These are phyloP conservation scores for Boletus reticuloceps DNA, from an alignment of 768 basidiomycete species.

Conservation along the genomic window DNA sequence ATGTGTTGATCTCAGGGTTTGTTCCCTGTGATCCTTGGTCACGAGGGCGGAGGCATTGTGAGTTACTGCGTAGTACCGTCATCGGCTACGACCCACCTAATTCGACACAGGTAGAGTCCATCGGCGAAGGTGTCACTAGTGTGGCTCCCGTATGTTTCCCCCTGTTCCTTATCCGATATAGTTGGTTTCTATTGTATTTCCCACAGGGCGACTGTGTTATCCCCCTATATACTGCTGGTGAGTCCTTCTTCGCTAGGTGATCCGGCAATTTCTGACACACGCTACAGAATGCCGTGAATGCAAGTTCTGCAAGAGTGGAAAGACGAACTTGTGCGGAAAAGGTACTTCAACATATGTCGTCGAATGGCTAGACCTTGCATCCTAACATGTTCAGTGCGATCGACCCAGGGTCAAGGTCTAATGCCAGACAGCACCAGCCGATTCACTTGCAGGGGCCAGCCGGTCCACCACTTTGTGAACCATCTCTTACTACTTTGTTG, in stretches of 20 bases:
- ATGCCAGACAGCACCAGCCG: conserved; percentile 91
- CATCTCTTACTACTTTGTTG: background rate
- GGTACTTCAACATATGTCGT: conserved; percentile 41
- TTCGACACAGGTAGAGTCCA: conserved; percentile 81
- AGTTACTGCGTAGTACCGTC: conserved; percentile 28
- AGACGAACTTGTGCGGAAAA: conserved; percentile 98
- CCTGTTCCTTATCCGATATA: background rate
- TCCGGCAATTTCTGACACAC: background rate
- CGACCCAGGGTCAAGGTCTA: conserved; percentile 89
- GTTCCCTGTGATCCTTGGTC: conserved; percentile 92
- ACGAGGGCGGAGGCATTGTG: conserved; percentile 91
- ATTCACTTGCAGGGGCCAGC: conserved; percentile 86
- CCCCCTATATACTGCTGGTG: conserved; percentile 93
- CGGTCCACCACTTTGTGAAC: conserved; percentile 88
- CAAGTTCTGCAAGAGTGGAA: conserved; percentile 98
- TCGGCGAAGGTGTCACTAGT: conserved; percentile 91
- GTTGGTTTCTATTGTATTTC: background rate
- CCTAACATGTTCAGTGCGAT: conserved; percentile 56
- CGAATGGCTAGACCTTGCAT: background rate
- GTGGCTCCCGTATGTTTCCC: conserved; percentile 49
- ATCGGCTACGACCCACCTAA: background rate
- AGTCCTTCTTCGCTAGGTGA: conserved; percentile 8
- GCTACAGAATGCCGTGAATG: conserved; percentile 85
- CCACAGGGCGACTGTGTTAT: conserved; percentile 90
- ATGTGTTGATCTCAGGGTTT: conserved; percentile 51